Conservation (phyloP, 2,329 filamentous ascomycete species). For the Emericellopsis atlantica region DNA sequence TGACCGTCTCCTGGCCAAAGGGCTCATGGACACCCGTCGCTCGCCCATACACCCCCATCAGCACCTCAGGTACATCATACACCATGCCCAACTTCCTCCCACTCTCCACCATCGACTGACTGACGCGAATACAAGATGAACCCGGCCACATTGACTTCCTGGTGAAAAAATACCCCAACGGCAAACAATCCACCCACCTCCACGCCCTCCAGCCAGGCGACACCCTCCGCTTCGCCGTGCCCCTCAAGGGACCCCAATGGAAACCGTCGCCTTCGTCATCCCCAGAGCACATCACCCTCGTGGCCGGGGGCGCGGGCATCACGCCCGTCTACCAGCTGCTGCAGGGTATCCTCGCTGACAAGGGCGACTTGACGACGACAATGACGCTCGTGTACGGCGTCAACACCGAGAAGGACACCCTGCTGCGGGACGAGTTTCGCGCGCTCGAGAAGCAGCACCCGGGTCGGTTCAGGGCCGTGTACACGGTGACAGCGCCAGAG, state of each 20-base stretch:
- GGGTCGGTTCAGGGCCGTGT: constrained; percentile 41
- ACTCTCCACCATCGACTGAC: background rate
- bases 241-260: constrained; percentile 42
- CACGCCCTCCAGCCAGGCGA: constrained; percentile 53
- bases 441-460: constrained; percentile 36
- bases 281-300: constrained; percentile 38
- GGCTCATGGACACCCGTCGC: background rate
- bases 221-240: constrained; percentile 40
- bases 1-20: background rate
- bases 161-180: constrained; percentile 56
- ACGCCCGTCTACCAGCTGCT: constrained; percentile 57
- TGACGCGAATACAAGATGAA: constrained; percentile 25
- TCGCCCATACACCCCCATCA: background rate
- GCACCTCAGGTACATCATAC: background rate
- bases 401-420: constrained; percentile 49
- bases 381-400: constrained; percentile 55
- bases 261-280: constrained; percentile 27
- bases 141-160: constrained; percentile 49
- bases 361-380: constrained; percentile 42
- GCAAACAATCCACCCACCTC: constrained; percentile 52
- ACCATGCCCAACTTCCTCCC: background rate
- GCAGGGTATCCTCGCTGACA: constrained; percentile 47
- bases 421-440: constrained; percentile 42
- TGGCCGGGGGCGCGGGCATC: constrained; percentile 62
- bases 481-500: constrained; percentile 38